Evolutionary conservation across 345 rosid species (phyloP).

Genomic region (Gossypium anomalum): DNA sequence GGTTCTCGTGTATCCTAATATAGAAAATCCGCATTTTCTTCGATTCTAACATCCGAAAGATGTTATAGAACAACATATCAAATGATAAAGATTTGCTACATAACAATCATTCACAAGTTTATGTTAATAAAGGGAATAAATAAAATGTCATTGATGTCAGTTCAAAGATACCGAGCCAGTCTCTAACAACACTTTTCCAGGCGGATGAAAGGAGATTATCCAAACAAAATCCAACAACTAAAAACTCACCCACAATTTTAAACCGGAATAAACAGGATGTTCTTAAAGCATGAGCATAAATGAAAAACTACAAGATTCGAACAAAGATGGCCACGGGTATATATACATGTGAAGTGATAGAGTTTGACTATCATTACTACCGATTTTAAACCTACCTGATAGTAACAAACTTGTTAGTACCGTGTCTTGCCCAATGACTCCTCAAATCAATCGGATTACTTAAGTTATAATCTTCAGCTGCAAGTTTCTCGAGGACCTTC

Average conservation of each 20-base stretch:
- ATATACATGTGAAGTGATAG: slow-evolving; percentile 36
- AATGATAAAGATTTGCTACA: not conserved
- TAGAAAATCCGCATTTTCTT: not conserved
- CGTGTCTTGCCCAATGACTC: slow-evolving; percentile 97
- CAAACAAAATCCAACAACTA: slow-evolving; percentile 11
- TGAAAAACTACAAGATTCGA: slow-evolving; percentile 28
- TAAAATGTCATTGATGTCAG: slow-evolving; percentile 2
- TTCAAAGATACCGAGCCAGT: slow-evolving; percentile 18
- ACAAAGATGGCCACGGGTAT: slow-evolving; percentile 32
- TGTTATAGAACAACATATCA: not conserved
- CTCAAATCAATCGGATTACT: slow-evolving; percentile 76
- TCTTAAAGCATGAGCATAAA: slow-evolving; percentile 34
- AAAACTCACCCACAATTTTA: slow-evolving; percentile 40
- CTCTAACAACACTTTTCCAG: slow-evolving; percentile 18
- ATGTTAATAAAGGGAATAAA: slow-evolving; percentile 5
- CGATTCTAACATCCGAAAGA: not conserved
- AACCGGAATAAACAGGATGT: slow-evolving; percentile 17
- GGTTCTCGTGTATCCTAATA: not conserved
- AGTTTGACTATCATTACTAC: slow-evolving; percentile 16
- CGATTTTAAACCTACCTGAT: slow-evolving; percentile 63
- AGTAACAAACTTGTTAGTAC: slow-evolving; percentile 98
- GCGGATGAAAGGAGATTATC: slow-evolving; percentile 17
- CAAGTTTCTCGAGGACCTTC: slow-evolving; percentile 93
- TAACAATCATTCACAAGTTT: slow-evolving; percentile 9
- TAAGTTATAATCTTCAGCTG: slow-evolving; percentile 81